Evolutionary conservation across 2,329 filamentous ascomycete genomes (phyloP), one percentile per base, ranked within the genome.

Genomic region (Incumbomyces delicatus): DNA sequence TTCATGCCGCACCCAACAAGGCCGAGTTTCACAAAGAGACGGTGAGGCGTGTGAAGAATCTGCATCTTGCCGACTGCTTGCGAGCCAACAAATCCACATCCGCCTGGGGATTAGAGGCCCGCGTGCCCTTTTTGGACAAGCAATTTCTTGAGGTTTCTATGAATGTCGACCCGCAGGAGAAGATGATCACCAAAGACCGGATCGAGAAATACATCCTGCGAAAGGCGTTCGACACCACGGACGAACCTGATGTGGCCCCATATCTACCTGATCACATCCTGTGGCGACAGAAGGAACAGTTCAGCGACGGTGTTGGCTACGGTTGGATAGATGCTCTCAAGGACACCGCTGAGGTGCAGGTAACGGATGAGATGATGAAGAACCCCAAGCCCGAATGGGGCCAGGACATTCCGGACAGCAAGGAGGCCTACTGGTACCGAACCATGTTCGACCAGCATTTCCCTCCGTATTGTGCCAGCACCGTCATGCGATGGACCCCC

Each of bases 341-440:
- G 77, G 92, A 96, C 69, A 86, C 84, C 61, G 92, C 92, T 30
- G 88, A 94, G 70, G 66, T 81, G 54, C 80, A 92, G 48, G 84
- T 98, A 47, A 94, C 86, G 14, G 90, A 98, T 62, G 90, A 96
- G 75, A 89, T 94, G 81, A 87, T 96, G 85, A 88, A 89, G 76
- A 90, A 94, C 78, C 90, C 92, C 54, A 95, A 95, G 77, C 79
- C 87, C 11, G 87, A 95, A 67, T 98, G 94, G 94, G 90, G 88
- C 42, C 70, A 72, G 60, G 94, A 98, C 62, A 79, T 95, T 53
- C 94, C 92, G 8, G 89, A 95, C 62, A 89, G 84, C 62, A 98
- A 98, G 78, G 92, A 98, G 72, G 92, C 88, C 70, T 94, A 95
- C 76, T 98, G 92, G 92, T 98, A 98, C 73, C 83, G 92, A 60